A percentile compares a stretch with the other conserved stretches of the same genome.
Evolutionary conservation across 768 basidiomycete genomes (phyloP).

Genomic region (Psilocybe tampanensis): DNA sequence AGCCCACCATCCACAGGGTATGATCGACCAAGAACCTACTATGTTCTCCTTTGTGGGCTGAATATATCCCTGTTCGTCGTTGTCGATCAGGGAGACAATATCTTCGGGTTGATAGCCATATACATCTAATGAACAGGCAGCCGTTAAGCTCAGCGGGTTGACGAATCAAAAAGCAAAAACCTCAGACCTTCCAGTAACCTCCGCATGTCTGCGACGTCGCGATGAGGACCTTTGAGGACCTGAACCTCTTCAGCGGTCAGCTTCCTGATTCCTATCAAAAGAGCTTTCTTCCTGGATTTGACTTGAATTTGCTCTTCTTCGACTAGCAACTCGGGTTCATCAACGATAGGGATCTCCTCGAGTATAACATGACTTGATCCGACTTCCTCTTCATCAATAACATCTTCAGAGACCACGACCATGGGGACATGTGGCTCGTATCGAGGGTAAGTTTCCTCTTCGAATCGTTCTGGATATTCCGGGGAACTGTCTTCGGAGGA

Average conservation of each 20-base stretch:
- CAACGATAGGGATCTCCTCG: too few species aligned
- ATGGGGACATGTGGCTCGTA: too few species aligned
- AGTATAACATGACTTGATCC: too few species aligned
- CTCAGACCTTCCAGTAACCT: neutral
- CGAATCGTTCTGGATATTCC: too few species aligned
- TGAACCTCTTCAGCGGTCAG: neutral
- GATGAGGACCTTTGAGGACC: neutral
- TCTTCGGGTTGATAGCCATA: slow-evolving; percentile 40
- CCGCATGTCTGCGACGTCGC: neutral
- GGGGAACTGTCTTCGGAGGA: too few species aligned
- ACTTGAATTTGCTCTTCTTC: too few species aligned
- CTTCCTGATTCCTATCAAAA: neutral
- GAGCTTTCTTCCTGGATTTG: neutral
- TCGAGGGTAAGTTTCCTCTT: too few species aligned
- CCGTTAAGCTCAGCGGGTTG: neutral
- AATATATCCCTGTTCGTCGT: slow-evolving; percentile 23
- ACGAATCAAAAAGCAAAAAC: neutral
- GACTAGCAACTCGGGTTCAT: too few species aligned
- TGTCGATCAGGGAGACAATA: slow-evolving; percentile 47
- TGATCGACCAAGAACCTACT: slow-evolving; percentile 28
- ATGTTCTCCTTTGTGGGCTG: slow-evolving; percentile 48
- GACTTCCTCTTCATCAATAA: too few species aligned
- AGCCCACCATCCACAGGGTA: neutral
- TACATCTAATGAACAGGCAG: slow-evolving; percentile 4
- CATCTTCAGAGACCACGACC: too few species aligned